A percentile compares a stretch with the other conserved stretches of the same genome.
Conservation (phyloP, 306 rosid genomes). For the Styphnolobium japonicum region DNA sequence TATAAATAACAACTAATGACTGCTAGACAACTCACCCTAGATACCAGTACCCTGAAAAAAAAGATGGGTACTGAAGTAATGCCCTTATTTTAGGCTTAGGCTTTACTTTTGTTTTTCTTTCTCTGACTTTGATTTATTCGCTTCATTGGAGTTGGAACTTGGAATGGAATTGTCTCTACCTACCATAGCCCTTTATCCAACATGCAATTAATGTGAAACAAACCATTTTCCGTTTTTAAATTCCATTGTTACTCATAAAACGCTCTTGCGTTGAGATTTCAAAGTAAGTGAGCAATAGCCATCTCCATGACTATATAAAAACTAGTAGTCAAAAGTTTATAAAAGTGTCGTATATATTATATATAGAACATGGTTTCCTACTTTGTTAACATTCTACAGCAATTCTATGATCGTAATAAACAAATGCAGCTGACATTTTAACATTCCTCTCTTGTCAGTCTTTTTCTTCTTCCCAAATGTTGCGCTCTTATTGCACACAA, state of each 20-base stretch:
- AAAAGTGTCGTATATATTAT: too few species aligned
- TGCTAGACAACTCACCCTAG: too few species aligned
- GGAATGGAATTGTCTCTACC: slow-evolving; percentile 4
- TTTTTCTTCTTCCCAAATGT: background rate
- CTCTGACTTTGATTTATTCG: background rate
- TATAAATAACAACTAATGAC: too few species aligned
- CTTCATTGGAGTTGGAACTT: background rate
- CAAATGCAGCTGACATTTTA: background rate
- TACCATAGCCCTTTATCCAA: background rate
- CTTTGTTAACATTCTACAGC: background rate
- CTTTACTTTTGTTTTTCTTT: background rate
- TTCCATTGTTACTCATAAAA: background rate
- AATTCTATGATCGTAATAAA: background rate
- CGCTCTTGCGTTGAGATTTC: slow-evolving; percentile 14
- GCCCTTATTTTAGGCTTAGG: too few species aligned
- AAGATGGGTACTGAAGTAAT: too few species aligned
- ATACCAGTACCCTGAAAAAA: too few species aligned
- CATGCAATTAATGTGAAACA: background rate
- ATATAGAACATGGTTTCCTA: background rate
- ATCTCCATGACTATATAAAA: background rate
- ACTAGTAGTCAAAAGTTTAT: background rate
- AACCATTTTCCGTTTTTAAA: background rate
- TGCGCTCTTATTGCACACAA: background rate
- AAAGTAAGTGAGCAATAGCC: background rate
- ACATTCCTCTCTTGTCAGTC: background rate